A percentile compares a stretch with the other conserved stretches of the same genome.
phyloP scores from a whole-genome alignment of 2,329 filamentous ascomycete species.

The Xylaria sp. region DNA sequence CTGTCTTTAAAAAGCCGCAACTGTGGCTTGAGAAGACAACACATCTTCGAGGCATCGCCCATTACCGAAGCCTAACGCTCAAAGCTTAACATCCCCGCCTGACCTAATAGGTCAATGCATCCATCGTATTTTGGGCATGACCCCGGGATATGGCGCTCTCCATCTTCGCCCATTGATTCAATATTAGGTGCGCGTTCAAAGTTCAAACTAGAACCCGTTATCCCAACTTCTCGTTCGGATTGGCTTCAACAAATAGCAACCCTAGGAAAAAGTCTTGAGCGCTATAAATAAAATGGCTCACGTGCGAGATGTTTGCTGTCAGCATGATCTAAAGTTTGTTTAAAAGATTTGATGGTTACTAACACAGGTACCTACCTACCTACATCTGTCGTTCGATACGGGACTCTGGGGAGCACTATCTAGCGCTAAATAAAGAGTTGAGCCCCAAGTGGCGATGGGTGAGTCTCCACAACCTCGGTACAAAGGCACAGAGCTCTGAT shows the following conservation, averaged over 20 bases:
- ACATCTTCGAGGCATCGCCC: background rate
- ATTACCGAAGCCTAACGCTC: background rate
- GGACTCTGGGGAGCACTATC: no score
- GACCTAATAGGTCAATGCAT: background rate
- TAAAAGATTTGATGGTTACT: no score
- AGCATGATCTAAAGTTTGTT: no score
- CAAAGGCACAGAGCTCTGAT: slow-evolving; percentile 11
- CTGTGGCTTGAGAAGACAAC: background rate
- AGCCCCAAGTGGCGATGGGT: background rate
- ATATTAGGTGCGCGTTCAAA: background rate
- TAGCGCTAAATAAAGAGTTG: background rate
- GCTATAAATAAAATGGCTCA: no score
- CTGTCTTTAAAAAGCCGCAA: background rate
- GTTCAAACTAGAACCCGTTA: background rate
- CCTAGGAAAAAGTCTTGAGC: no score
- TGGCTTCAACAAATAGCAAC: no score
- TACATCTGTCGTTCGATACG: no score
- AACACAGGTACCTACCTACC: no score
- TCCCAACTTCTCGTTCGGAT: no score
- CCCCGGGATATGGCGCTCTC: background rate
- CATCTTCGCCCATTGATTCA: no score
- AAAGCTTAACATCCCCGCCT: background rate
- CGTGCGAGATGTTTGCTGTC: no score
- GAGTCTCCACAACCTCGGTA: slow-evolving; percentile 14
- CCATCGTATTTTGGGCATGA: background rate